Evolutionary conservation across 169 alveolate genomes (phyloP), one percentile per base, ranked within the genome.

Genomic region (Babesia microti): DNA sequence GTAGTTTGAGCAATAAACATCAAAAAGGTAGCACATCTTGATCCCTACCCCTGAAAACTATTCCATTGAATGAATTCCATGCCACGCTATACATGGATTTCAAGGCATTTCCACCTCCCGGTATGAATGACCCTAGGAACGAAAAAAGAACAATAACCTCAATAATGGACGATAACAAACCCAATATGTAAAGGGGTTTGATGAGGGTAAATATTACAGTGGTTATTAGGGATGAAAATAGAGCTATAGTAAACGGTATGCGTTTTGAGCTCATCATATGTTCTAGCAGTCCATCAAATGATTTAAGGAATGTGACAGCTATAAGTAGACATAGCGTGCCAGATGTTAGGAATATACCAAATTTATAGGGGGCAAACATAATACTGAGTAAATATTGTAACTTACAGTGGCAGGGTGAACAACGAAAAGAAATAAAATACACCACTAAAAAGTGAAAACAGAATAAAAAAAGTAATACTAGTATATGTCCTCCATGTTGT

Each of bases 71-170:
- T n/a, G n/a, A n/a, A n/a, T n/a, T n/a, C 76, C 76, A 65, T 17
- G 55, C 4, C 5, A 70, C 45, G 15, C 70, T 45, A 35, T 65
- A 65, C 52, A 65, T 37, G 33, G 52, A 19, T 24, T 65, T 65
- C 19, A 65, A 65, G n/a, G 76, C 76, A 0, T 70, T 70, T 17
- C 70, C 76, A 6, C 76, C 76, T n/a, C 76, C 76, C 21, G 76
- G 76, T 15, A 65, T 27, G 32, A 54, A 65, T 18, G 76, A 65
- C 17, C 53, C n/a, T 37, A 65, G 47, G 15, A 65, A 60, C 7
- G 76, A 55, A 9, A 32, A 26, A 21, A 65, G 50, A 4, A 63
- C 32, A 47, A 65, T 11, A 0, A 55, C 18, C 56, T 65, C 65
- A 7, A 50, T 52, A n/a, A 56, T n/a, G 11, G 76, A 65, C 22